These are phyloP conservation scores for Cryptosporidium canis DNA, from an alignment of 169 alveolate species.

Conservation along the genomic window DNA sequence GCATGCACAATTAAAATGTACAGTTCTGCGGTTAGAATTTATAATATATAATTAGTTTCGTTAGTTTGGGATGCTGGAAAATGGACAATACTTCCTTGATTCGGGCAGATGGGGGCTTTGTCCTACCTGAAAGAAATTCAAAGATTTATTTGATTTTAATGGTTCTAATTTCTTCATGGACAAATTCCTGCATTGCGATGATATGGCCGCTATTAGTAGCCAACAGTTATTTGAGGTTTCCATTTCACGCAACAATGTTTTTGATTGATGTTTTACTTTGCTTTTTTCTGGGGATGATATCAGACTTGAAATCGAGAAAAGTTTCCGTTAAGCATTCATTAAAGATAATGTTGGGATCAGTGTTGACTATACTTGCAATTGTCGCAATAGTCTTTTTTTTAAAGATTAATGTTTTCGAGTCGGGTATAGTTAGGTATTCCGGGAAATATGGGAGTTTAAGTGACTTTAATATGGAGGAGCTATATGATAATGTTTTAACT, in stretches of 20 bases:
- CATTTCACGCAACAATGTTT: conserved; percentile 12
- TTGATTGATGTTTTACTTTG: background rate
- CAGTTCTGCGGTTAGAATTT: background rate
- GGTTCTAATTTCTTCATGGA: conserved; percentile 23
- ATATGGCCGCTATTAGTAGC: conserved; percentile 36
- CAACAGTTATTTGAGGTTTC: background rate
- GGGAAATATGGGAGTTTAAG: background rate
- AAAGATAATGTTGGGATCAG: conserved; percentile 4
- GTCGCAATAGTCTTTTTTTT: background rate
- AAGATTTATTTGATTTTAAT: background rate
- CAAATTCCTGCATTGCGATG: conserved; percentile 37
- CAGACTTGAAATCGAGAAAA: conserved; percentile 37
- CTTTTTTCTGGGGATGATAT: conserved; percentile 15
- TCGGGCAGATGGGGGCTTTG: background rate
- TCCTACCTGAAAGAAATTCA: background rate
- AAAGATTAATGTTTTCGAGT: background rate
- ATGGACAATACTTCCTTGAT: conserved; percentile 18
- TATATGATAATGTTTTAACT: conserved; percentile 25
- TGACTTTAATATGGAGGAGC: background rate
- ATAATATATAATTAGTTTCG: background rate
- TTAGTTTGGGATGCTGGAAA: background rate
- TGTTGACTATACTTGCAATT: background rate
- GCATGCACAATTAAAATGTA: conserved; percentile 22
- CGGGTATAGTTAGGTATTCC: background rate
- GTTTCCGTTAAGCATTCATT: conserved; percentile 28